Evolutionary conservation across 805 yeast species (phyloP), one percentile per base, ranked within the genome.

Genomic region (Wickerhamiella allomyrinae): DNA sequence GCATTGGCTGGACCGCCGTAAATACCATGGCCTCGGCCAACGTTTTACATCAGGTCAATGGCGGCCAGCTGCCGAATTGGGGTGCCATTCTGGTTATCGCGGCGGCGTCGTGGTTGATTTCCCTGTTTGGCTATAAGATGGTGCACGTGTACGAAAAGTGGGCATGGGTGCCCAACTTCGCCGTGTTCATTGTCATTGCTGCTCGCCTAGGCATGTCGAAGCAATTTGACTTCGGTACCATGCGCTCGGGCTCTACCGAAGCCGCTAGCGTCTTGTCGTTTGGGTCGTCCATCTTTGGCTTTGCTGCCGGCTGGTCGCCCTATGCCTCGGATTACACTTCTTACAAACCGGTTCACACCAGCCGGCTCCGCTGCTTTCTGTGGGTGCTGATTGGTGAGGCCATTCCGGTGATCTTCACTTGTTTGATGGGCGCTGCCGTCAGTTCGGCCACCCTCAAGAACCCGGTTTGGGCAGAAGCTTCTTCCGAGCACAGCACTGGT

Each of bases 1-100:
- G 94, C 71, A 74, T 86, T 43, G 95, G 96, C 53, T 87, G 96
- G 96, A 82, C 91, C 62, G 84, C 94, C 8, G 89, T 85, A 38
- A 87, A 87, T 63, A 83, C 82, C 47, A 81, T 86, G 74, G 80
- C 86, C 23, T 76, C 91, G 27, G 94, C 95, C 20, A 91, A 84
- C 60, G 65, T 86, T 49, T 67, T 86, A 46, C 76, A 79, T 62
- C 74, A 80, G 57, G 79, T 87, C 46, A 84, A 84, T 66, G 65
- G 61, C 47, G 66, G 65, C 31, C 65, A 65, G 21, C 66, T 79
- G 51, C 95, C 96, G 33, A 81, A 89, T 29, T 82, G 94, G 91
- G 95, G 85, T 29, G 95, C 91, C 27, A 79, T 93, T 61, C 54
- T 87, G 41, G 71, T 87, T 45, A 66, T 87, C 53, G 72, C 81